phyloP scores from a whole-genome alignment of 768 basidiomycete species.

The Nidularia pulvinata region DNA sequence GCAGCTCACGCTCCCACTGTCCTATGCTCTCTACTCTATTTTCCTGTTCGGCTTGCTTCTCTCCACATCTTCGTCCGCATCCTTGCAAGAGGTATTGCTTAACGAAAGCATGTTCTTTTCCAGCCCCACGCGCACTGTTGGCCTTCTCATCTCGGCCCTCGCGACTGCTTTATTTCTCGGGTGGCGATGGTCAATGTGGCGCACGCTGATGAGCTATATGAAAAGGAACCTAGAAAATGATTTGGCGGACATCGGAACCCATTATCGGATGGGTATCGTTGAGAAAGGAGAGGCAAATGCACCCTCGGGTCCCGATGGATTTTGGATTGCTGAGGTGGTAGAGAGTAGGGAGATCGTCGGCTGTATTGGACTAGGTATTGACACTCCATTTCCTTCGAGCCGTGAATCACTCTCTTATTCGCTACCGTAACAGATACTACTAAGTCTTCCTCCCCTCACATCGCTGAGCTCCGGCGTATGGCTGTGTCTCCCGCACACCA shows the following conservation, averaged over 20 bases:
- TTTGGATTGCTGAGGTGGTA: conserved; percentile 19
- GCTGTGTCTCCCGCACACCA: conserved; percentile 16
- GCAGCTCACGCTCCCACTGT: conserved; percentile 2
- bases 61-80: too few relatives aligned
- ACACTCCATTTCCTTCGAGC: neutral
- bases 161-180: conserved; percentile 2
- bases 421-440: conserved; percentile 4
- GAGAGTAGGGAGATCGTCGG: conserved; percentile 11
- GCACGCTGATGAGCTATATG: conserved; percentile 3
- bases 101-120: too few relatives aligned
- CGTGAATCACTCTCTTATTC: neutral
- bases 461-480: conserved; percentile 20
- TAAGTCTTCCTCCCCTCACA: conserved; percentile 6
- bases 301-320: conserved; percentile 9
- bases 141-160: conserved; percentile 2
- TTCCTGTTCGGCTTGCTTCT: conserved; percentile 4
- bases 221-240: conserved; percentile 9
- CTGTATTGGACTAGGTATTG: conserved; percentile 14
- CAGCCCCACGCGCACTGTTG: neutral
- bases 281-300: neutral
- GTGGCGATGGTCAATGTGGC: conserved; percentile 9
- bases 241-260: conserved; percentile 11
- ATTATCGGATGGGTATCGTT: conserved; percentile 10
- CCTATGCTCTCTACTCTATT: conserved; percentile 8
- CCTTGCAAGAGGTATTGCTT: too few relatives aligned